Evolutionary conservation across 352 stramenopile species (phyloP).

Genomic region (Pythium phragmitis): DNA sequence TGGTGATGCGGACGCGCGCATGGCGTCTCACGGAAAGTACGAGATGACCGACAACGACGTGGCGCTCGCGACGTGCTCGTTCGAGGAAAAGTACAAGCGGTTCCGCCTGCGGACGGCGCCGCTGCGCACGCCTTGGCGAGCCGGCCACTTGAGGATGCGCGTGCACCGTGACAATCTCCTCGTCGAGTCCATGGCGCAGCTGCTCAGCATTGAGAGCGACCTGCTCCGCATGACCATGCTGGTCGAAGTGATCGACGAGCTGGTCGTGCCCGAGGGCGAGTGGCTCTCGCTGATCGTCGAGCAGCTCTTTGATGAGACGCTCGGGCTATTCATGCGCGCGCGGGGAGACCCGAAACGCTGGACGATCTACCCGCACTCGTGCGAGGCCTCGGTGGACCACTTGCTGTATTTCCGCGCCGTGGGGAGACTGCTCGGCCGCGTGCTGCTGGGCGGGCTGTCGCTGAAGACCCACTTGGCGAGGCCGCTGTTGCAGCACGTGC

Average conservation of each 20-base stretch:
- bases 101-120: constrained; percentile 83
- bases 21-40: constrained; percentile 75
- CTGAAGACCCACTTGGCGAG: constrained; percentile 83
- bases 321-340: constrained; percentile 85
- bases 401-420: constrained; percentile 97
- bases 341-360: constrained; percentile 80
- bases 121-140: constrained; percentile 83
- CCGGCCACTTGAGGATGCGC: constrained; percentile 84
- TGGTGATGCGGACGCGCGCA: constrained; percentile 74
- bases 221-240: constrained; percentile 86
- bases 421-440: constrained; percentile 94
- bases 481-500: constrained; percentile 82
- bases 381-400: constrained; percentile 90
- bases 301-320: constrained; percentile 84
- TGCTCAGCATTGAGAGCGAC: constrained; percentile 82
- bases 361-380: constrained; percentile 82
- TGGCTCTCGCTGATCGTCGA: constrained; percentile 88
- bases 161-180: constrained; percentile 84
- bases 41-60: constrained; percentile 88
- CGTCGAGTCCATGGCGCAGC: constrained; percentile 84
- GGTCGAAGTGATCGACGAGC: constrained; percentile 89
- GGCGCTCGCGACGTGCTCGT: constrained; percentile 80
- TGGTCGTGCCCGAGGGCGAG: constrained; percentile 86
- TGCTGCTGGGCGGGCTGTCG: constrained; percentile 94
- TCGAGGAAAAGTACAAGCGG: constrained; percentile 89